Evolutionary conservation across 371 early-diverging fungal species (phyloP), one percentile per base, ranked within the genome.

Genomic region (Syncephalastrum contaminatum): DNA sequence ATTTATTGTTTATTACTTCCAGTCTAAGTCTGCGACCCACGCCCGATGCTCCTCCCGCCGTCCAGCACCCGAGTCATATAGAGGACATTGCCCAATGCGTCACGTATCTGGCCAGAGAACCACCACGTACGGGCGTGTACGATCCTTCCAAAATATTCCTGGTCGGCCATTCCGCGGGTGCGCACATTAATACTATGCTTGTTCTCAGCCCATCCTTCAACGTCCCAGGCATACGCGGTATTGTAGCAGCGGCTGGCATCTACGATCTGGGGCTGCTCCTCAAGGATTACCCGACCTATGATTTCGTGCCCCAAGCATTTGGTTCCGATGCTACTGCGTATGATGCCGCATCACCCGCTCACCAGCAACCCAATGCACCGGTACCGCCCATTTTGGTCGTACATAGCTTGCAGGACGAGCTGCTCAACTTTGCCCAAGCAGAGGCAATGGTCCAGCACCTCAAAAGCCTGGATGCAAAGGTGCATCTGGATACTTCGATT

Each of bases 91-190:
- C 76, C 4, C 53, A 67, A 2, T 85, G 86, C 0, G 57, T 88
- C 0, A 59, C 62, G 14, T 84, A 72, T 54, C 63, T 90, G 10
- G 54, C 60, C 36, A 30, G 36, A 24, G 48, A 58, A 13, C 15
- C 52, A 8, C 51, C 60, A 3, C 56, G 62, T 10, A 49, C 55
- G 1, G 50, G 49, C 0, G 52, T 48, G 3, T 77, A 73, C 16
- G 79, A 80, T 48, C 66, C 67, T 3, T 49, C 69, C 8, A 59
- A 59, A 4, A 69, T 89, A 3, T 82, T 74, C 53, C 67, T 94
- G 2, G 69, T 84, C 1, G 95, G 95, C 2, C 93, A 94, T 60
- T 90, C 91, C n/a, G 90, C 88, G 0, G 95, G 93, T 22, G 92
- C 86, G 1, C 92, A 90, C 36, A 72, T 93, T 42, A 73, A 83